These are phyloP conservation scores for Angophora floribunda DNA, from an alignment of 345 rosid species.

Conservation along the genomic window DNA sequence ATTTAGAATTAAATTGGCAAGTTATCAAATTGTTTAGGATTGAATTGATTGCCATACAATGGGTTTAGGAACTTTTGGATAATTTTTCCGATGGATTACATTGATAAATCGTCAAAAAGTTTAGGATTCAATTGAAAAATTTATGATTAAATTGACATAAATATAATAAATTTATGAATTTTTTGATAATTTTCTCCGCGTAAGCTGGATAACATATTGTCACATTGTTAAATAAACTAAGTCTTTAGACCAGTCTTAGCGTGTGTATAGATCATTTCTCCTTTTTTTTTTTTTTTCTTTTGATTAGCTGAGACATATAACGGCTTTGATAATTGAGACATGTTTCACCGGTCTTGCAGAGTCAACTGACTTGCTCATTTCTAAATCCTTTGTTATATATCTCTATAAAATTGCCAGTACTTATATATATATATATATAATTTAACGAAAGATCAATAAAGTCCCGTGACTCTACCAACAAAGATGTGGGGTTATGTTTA, in stretches of 20 bases:
- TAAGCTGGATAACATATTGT: neutral
- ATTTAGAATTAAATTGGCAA: too few species aligned
- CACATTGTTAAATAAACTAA: neutral
- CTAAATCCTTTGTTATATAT: neutral
- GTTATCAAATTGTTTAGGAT: too few species aligned
- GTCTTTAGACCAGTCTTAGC: neutral
- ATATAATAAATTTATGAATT: too few species aligned
- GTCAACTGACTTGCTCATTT: neutral
- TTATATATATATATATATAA: neutral
- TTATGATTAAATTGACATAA: too few species aligned
- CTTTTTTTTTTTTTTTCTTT: neutral
- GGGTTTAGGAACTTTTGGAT: too few species aligned
- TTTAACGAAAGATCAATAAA: neutral
- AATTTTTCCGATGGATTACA: too few species aligned
- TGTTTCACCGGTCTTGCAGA: neutral
- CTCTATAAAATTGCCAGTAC: neutral
- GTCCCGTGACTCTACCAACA: neutral
- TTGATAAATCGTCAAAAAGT: fast-evolving
- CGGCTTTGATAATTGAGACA: neutral
- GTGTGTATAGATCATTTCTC: neutral
- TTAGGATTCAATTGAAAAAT: too few species aligned
- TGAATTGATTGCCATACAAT: too few species aligned
- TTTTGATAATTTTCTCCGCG: fast-evolving
- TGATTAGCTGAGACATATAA: neutral
- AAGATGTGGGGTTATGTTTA: neutral